These are phyloP conservation scores for Botrytis deweyae DNA, from an alignment of 2,329 filamentous ascomycete genomes.

Conservation along the genomic window DNA sequence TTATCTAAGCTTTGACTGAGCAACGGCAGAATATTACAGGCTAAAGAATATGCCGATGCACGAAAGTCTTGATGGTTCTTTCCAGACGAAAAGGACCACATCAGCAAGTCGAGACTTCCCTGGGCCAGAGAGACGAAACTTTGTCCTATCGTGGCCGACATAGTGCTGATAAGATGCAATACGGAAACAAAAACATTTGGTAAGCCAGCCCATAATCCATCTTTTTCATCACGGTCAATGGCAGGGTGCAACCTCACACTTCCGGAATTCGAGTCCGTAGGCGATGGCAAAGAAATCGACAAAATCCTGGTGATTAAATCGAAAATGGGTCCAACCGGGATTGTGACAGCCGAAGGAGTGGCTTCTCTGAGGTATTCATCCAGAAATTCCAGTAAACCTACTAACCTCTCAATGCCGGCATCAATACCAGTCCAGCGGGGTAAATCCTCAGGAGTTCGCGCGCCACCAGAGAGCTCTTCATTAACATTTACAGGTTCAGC, in stretches of 20 bases:
- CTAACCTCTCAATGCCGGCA: slow-evolving; percentile 68
- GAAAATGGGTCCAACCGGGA: slow-evolving; percentile 66
- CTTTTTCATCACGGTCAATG: slow-evolving; percentile 76
- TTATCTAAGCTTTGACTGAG: slow-evolving; percentile 62
- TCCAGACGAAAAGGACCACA: slow-evolving; percentile 66
- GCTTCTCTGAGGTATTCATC: slow-evolving; percentile 60
- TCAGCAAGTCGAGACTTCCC: slow-evolving; percentile 67
- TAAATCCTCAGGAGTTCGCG: slow-evolving; percentile 51
- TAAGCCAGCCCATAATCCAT: slow-evolving; percentile 71
- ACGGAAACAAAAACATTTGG: slow-evolving; percentile 72
- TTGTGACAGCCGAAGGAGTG: slow-evolving; percentile 63
- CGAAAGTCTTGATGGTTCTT: slow-evolving; percentile 57
- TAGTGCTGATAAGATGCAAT: slow-evolving; percentile 58
- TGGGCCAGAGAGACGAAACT: slow-evolving; percentile 60
- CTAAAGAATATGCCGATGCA: slow-evolving; percentile 57
- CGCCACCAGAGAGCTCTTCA: slow-evolving; percentile 49
- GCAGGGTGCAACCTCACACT: slow-evolving; percentile 65
- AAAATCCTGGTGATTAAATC: slow-evolving; percentile 71
- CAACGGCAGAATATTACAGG: slow-evolving; percentile 57
- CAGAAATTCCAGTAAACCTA: slow-evolving; percentile 64
- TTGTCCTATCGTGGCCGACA: slow-evolving; percentile 58
- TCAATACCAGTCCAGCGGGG: slow-evolving; percentile 72
- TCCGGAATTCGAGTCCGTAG: slow-evolving; percentile 25
- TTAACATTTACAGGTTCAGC: slow-evolving; percentile 47
- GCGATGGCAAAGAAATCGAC: slow-evolving; percentile 57